Evolutionary conservation across 257 asterid species (phyloP).

Genomic region (Solanum sitiens): DNA sequence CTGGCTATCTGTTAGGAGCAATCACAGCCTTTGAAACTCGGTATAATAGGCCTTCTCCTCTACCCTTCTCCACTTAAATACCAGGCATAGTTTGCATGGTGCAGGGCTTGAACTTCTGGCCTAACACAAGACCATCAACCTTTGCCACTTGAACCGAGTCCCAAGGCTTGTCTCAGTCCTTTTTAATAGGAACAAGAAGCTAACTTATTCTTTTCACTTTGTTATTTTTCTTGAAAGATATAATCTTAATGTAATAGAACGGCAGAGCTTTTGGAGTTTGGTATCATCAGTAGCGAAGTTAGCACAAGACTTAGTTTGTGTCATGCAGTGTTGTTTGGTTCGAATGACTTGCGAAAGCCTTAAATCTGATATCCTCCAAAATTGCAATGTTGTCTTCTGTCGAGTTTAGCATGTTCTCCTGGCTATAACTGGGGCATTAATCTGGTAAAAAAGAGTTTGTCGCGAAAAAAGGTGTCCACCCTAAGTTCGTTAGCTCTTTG

Average conservation of each 20-base stretch:
- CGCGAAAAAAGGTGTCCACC: neutral
- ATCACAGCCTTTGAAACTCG: neutral
- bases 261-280: neutral
- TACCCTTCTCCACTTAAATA: neutral
- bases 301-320: neutral
- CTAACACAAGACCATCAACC: neutral
- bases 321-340: neutral
- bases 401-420: neutral
- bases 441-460: neutral
- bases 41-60: neutral
- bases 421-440: neutral
- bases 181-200: neutral
- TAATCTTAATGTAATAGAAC: neutral
- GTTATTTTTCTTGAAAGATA: neutral
- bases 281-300: neutral
- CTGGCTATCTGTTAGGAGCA: neutral
- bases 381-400: neutral
- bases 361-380: neutral
- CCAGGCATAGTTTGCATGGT: neutral
- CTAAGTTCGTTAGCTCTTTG: neutral
- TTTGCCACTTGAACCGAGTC: neutral
- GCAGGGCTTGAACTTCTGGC: neutral
- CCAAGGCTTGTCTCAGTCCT: neutral
- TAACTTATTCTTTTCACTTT: neutral
- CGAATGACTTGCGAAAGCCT: neutral